phyloP scores from a whole-genome alignment of 805 yeast genomes.

The Vanderwaltozyma tropicalis region DNA sequence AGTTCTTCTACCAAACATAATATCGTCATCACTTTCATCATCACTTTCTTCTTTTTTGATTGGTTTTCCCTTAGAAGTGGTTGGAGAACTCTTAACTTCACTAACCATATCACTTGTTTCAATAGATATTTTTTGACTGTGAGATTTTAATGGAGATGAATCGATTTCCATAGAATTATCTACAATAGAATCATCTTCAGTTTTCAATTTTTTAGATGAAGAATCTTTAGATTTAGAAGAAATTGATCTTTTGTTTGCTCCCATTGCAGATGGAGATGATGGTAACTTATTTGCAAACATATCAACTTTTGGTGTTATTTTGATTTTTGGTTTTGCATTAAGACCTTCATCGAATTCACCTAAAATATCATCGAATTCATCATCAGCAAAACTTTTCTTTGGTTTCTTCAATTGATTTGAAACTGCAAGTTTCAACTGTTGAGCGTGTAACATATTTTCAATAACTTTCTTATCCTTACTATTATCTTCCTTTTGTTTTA shows the following conservation, averaged over 20 bases:
- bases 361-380: constrained; percentile 59
- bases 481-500: constrained; percentile 14
- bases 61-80: constrained; percentile 1
- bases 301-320: not conserved
- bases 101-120: constrained; percentile 1
- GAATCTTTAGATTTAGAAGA: not conserved
- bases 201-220: constrained; percentile 10
- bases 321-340: constrained; percentile 4
- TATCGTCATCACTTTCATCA: constrained; percentile 26
- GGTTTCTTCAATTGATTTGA: constrained; percentile 15
- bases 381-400: constrained; percentile 36
- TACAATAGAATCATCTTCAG: constrained; percentile 5
- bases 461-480: constrained; percentile 10
- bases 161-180: constrained; percentile 8
- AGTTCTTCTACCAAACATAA: constrained; percentile 21
- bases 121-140: not conserved
- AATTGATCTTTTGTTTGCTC: constrained; percentile 1
- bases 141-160: constrained; percentile 22
- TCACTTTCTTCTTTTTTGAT: constrained; percentile 26
- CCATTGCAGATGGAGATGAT: constrained; percentile 5
- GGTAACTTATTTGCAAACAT: constrained; percentile 2
- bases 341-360: constrained; percentile 34
- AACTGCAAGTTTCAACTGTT: constrained; percentile 35
- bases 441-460: constrained; percentile 42
- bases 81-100: constrained; percentile 3